These are phyloP conservation scores for Schizosaccharomyces osmophilus DNA, from an alignment of 805 yeast species.

Conservation along the genomic window DNA sequence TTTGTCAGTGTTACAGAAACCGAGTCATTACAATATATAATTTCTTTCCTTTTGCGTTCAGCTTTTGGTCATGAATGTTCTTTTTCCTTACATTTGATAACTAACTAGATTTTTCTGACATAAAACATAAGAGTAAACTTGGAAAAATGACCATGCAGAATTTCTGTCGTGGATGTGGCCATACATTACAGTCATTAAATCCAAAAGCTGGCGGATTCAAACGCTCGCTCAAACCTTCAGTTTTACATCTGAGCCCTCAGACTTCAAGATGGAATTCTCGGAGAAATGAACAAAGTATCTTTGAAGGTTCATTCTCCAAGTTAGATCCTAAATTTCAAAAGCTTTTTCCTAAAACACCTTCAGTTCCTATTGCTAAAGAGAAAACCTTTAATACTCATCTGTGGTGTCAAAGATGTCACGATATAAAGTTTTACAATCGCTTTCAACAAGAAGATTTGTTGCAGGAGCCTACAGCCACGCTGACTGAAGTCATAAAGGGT, in stretches of 20 bases:
- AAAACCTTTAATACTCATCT: background rate
- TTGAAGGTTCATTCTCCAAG: background rate
- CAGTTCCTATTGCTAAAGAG: background rate
- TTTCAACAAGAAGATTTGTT: background rate
- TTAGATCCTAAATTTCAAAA: background rate
- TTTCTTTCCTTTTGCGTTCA: no score
- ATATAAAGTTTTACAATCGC: background rate
- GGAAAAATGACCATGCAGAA: background rate
- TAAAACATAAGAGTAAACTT: background rate
- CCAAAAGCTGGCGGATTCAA: background rate
- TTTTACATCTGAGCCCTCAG: background rate
- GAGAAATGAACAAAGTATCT: background rate
- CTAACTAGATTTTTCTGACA: no score
- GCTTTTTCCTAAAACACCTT: background rate
- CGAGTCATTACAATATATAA: no score
- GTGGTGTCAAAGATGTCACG: background rate
- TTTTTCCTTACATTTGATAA: no score
- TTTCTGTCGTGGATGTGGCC: background rate
- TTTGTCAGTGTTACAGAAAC: no score
- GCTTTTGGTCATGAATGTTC: no score
- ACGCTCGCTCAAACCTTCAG: background rate
- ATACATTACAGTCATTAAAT: background rate
- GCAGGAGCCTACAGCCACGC: background rate
- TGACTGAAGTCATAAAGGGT: background rate
- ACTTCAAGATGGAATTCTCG: background rate